Evolutionary conservation across 495 filamentous ascomycete genomes (phyloP).

Genomic region (Polyplosphaeria fusca): DNA sequence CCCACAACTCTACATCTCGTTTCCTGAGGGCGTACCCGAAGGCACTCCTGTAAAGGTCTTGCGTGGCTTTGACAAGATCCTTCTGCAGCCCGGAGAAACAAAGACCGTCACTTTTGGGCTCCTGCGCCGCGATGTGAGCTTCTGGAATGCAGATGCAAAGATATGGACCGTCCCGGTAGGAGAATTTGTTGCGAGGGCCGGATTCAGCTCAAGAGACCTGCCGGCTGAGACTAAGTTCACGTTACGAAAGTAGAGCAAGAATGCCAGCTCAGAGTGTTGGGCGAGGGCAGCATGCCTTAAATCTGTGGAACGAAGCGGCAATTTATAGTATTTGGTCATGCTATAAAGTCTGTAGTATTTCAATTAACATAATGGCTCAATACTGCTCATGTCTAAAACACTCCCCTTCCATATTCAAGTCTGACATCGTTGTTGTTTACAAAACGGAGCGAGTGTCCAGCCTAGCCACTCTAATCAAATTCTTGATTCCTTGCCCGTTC

Average conservation of each 20-base stretch:
- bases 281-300: no score
- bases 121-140: conserved; percentile 55
- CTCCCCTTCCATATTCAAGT: no score
- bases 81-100: conserved; percentile 43
- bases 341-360: no score
- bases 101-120: conserved; percentile 47
- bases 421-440: no score
- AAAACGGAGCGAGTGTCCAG: no score
- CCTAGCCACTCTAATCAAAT: conserved; percentile 14
- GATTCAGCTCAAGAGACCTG: conserved; percentile 50
- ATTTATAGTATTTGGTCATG: no score
- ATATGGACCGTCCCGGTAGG: conserved; percentile 52
- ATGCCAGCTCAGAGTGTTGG: no score
- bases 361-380: no score
- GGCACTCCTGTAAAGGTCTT: conserved; percentile 47
- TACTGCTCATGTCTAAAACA: no score
- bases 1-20: not conserved
- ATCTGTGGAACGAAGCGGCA: no score
- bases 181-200: conserved; percentile 45
- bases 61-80: conserved; percentile 55
- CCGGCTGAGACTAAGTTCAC: no score
- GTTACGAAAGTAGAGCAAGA: no score
- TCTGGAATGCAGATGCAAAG: conserved; percentile 50
- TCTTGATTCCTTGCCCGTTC: conserved; percentile 17
- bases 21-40: not conserved